Percentiles rank a stretch among this genome's conserved stretches.
Evolutionary conservation across 164 flowering plant species (phyloP).

Genomic region (Taxillus chinensis): DNA sequence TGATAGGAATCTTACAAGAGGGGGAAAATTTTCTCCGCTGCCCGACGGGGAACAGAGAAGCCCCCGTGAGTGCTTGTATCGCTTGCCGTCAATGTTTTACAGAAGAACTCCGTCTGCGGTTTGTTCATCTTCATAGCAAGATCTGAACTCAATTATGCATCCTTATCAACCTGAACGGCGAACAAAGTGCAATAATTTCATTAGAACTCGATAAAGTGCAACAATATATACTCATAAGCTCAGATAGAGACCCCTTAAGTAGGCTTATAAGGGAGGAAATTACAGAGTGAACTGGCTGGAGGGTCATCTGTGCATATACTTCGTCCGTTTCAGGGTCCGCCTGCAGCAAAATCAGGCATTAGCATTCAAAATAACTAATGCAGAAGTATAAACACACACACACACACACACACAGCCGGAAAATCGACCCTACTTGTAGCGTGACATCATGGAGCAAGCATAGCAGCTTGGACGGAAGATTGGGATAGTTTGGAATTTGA

Average conservation of each 20-base stretch:
- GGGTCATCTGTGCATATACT: constrained; percentile 98
- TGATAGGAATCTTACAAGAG: constrained; percentile 48
- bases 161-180: constrained; percentile 72
- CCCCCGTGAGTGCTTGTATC: constrained; percentile 99
- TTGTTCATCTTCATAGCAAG: constrained; percentile 64
- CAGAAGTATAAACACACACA: background rate
- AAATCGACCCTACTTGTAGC: constrained; percentile 52
- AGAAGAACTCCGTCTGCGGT: constrained; percentile 88
- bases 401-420: background rate
- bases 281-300: constrained; percentile 92
- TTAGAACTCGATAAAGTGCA: too few relatives aligned
- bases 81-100: constrained; percentile 95
- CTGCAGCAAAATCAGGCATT: constrained; percentile 27
- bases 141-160: constrained; percentile 82
- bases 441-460: constrained; percentile 90
- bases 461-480: constrained; percentile 76
- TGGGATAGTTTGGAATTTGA: constrained; percentile 89
- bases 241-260: too few relatives aligned
- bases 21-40: constrained; percentile 94
- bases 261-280: constrained; percentile 12
- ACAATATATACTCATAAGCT: too few relatives aligned
- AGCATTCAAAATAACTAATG: background rate
- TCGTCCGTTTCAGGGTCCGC: constrained; percentile 99
- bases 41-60: constrained; percentile 98
- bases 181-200: too few relatives aligned